Base-by-base conservation (phyloP, 108 stramenopile species). In the Cyclotella cryptica region DNA sequence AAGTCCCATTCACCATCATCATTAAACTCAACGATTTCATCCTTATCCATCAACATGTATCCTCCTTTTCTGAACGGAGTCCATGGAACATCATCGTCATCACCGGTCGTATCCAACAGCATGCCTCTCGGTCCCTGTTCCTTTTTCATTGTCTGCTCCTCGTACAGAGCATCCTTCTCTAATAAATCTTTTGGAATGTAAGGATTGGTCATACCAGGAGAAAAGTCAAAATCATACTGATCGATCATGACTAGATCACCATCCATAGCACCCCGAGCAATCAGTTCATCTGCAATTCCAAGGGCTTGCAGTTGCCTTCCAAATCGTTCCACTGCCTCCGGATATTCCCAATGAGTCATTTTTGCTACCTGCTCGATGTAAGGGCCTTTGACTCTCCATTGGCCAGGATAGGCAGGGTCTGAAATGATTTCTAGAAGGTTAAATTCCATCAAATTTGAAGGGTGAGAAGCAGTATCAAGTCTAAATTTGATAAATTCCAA, bases 331-430 rank as follows among this genome's bases (percentile, higher is more conserved):
- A 95, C 93, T 27, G 93, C 94, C 81, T 96, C 95, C 12, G 93
- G 92, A 68, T 96, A 96, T 64, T 96, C 97, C 94, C 94, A 98
- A 65, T 96, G 93, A 17, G 97, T 98, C 95, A 96, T 98, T 66
- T 87, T 84, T 21, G 95, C 95, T 53, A 97, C 81, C 49, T 91
- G 89, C 73, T 97, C 97, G 71, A 97, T 94, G 74, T 93, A 93
- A 29, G 77, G 72, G 1, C 95, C 95, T 18, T 69, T 83, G 22
- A 97, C 75, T 52, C 95, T 81, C 92, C 93, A 97, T 74, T 97
- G 95, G 39, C 93, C 93, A 30, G 95, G 94, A 74, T 96, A 96
- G 13, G 93, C 88, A 44, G 91, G 92, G 79, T 96, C 95, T 44
- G 84, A 89, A 14, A 90, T 80, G 84, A 94, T 93, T 85, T 92